Base-by-base conservation (phyloP, 768 basidiomycete genomes). In the Asterophora lycoperdoides region DNA sequence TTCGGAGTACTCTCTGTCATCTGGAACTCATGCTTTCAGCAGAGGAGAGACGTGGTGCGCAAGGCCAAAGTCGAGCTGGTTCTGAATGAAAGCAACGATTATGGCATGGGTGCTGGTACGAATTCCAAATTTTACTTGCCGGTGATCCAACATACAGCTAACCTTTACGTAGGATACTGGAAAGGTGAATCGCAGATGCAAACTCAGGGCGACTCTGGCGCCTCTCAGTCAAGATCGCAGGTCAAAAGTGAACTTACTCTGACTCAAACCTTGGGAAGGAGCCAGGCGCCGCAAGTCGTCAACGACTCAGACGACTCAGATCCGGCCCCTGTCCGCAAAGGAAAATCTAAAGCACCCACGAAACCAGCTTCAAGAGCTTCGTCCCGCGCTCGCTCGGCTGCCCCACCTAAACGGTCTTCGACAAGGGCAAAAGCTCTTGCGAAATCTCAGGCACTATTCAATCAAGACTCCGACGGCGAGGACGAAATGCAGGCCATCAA, bases 51-150 rank as follows among this genome's bases (percentile, higher is more conserved):
- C 14, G 41, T 45, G 4, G 51, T 61, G 10, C 61, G 63, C 30
- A 59, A 66, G 15, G 49, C 60, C 5, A 72, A 67, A 14, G 64
- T 89, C 14, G 79, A 82, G 29, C 67, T 89, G 13, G 65, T 81
- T 45, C 61, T 70, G 3, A 73, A 60, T 41, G 73, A 78, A 11
- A 75, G 76, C 4, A 73, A 75, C 41, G 81, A 83, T 52, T 75
- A 75, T 49, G 81, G 78, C 0, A 67, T 80, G 53, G 81, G 78
- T 3, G 59, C 73, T 36, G 65, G 83, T 83, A 53, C 48, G 72
- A 62, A 46, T 10, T 23, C 23, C 3, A 23, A 23, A 23, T 23
- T 3, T 41, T 28, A 17, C 5, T 42, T 46, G 2, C 23, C 40
- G 46, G 26, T 46, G 26, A 52, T 48, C 26, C 15, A 37, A 40